phyloP scores from a whole-genome alignment of 805 yeast genomes.

The Lipomyces sp. region DNA sequence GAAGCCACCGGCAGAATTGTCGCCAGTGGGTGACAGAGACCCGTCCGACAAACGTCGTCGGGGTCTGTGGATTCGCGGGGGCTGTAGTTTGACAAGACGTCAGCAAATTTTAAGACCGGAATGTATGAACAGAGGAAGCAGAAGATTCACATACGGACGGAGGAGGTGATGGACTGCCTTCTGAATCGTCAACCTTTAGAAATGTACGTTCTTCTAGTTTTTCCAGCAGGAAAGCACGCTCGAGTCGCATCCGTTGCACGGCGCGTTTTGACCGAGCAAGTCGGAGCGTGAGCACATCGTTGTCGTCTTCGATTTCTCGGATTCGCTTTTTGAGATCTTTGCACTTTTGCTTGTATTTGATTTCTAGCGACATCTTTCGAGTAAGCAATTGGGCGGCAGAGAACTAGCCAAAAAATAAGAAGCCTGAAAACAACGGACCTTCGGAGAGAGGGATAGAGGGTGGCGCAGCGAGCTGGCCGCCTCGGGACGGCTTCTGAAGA shows the following conservation, averaged over 20 bases:
- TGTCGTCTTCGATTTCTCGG: slow-evolving; percentile 34
- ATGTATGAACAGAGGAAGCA: not conserved
- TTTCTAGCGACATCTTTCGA: slow-evolving; percentile 31
- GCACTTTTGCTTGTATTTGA: slow-evolving; percentile 60
- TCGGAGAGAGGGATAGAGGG: slow-evolving; percentile 25
- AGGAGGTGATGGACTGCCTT: slow-evolving; percentile 35
- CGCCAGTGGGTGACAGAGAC: slow-evolving; percentile 13
- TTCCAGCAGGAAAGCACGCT: slow-evolving; percentile 76
- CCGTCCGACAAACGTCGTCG: slow-evolving; percentile 16
- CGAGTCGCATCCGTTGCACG: slow-evolving; percentile 74
- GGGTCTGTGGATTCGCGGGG: slow-evolving; percentile 13
- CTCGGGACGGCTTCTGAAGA: not conserved
- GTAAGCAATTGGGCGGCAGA: not conserved
- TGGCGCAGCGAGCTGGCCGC: slow-evolving; percentile 7
- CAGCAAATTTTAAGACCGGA: not conserved
- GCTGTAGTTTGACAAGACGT: slow-evolving; percentile 8
- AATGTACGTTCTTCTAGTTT: slow-evolving; percentile 56
- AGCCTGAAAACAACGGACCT: slow-evolving; percentile 6
- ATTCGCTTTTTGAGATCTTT: slow-evolving; percentile 55
- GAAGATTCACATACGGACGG: slow-evolving; percentile 32
- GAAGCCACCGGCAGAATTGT: not conserved
- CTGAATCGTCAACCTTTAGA: slow-evolving; percentile 33
- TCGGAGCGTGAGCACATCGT: slow-evolving; percentile 62
- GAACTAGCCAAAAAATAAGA: too few relatives aligned
- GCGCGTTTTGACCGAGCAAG: slow-evolving; percentile 73